Evolutionary conservation across 2,329 filamentous ascomycete species (phyloP), one percentile per base, ranked within the genome.

Genomic region (Myriosclerotinia curreyana): DNA sequence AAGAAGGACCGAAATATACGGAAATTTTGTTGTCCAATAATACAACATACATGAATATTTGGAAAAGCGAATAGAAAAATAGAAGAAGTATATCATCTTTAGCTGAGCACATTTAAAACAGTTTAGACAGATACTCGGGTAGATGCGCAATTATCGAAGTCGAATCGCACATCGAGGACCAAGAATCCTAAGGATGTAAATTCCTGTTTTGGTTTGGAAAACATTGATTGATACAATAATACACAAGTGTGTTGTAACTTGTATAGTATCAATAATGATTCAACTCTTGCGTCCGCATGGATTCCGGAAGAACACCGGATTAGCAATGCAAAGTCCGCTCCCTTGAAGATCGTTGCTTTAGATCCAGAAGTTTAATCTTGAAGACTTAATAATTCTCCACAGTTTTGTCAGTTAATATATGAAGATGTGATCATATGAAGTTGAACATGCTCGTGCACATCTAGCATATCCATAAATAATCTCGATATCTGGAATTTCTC

Each of bases 1-100:
- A 51, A 68, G 66, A 67, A 68, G 68, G 66, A 67, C 69, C 64
- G 60, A 65, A 42, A 48, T 42, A 38, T 48, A 36, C 60, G 44
- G 28, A 56, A 63, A 22, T 40, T 63, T 63, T 63, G 60, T 31
- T 46, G 42, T 25, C 22, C 58, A 60, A 40, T 49, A 60, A 40
- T 49, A 40, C 60, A 46, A 58, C 34, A 50, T 56, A 53, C 52
- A 38, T 31, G 54, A 58, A 22, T 22, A 12, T 22, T 25, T 15
- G 46, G 15, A 36, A 58, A 25, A 36, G 25, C 44, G 53, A 63
- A 51, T 50, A 25, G 52, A 38, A 59, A 12, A 22, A 44, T 40
- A n/a, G 34, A 40, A 42, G 52, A 58, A 2, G n/a, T 15, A 7
- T 25, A n/a, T 58, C 52, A 44, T 50, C 46, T 31, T 25, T 56